A percentile compares a stretch with the other conserved stretches of the same genome.
phyloP scores from a whole-genome alignment of 2,329 filamentous ascomycete genomes.

The Alternaria arbusti region DNA sequence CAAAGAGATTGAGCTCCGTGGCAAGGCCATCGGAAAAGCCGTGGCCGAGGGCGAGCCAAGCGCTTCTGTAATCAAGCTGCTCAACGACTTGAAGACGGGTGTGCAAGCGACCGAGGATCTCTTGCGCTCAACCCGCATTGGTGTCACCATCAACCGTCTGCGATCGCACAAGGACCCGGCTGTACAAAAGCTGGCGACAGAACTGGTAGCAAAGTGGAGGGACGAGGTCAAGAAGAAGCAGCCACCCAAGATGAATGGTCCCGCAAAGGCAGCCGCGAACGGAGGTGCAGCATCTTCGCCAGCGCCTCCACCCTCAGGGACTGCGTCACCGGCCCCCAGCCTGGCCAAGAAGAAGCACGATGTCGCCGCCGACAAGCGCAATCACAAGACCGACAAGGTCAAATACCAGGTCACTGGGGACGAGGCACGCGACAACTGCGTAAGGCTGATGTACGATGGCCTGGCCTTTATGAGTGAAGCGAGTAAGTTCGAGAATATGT shows the following conservation, averaged over 20 bases:
- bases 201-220: constrained; percentile 89
- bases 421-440: constrained; percentile 78
- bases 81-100: constrained; percentile 80
- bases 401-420: constrained; percentile 78
- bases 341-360: constrained; percentile 61
- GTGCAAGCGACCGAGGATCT: constrained; percentile 87
- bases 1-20: constrained; percentile 78
- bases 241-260: constrained; percentile 34
- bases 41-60: constrained; percentile 75
- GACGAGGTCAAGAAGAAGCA: constrained; percentile 69
- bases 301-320: constrained; percentile 47
- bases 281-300: constrained; percentile 39
- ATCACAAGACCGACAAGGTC: constrained; percentile 80
- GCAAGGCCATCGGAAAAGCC: constrained; percentile 82
- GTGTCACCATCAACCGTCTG: constrained; percentile 85
- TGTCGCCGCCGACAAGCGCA: constrained; percentile 75
- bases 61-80: constrained; percentile 72
- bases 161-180: constrained; percentile 77
- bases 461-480: constrained; percentile 73
- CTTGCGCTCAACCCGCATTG: constrained; percentile 87
- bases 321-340: constrained; percentile 56
- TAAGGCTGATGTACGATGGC: constrained; percentile 93
- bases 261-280: constrained; percentile 30
- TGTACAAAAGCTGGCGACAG: constrained; percentile 76
- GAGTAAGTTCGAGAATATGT: constrained; percentile 38